Evolutionary conservation across 768 basidiomycete genomes (phyloP), one percentile per base, ranked within the genome.

Genomic region (Rickenella mellea): DNA sequence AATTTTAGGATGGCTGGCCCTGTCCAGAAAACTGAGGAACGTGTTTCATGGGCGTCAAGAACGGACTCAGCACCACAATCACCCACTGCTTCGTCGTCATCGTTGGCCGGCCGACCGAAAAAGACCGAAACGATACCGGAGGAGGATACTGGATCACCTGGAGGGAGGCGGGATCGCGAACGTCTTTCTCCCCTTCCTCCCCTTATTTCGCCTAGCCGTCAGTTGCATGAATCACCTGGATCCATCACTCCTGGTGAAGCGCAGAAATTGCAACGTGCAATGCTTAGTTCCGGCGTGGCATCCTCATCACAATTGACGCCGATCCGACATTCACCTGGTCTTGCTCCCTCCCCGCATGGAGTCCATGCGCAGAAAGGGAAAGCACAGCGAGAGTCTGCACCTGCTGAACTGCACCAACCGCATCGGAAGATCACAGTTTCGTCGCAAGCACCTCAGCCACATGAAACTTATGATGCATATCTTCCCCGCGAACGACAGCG

Each of bases 1-100:
- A 22, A 9, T 1, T 21, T 28, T 52, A 86, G 86, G 54, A 90
- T 91, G 88, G 60, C 68, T 7, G 75, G 84, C 5, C 73, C 77
- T 7, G 70, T 90, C 27, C 62, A 66, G 8, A 68, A 60, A 25
- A 69, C 70, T 4, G 71, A 76, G 41, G 63, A 66, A 11, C 60
- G 56, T 10, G 63, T 84, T 4, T 62, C 73, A 7, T 86, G 83
- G 83, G 73, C 78, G 5, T 62, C 71, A 3, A 59, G 71, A 26
- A 53, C 59, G 5, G 66, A 62, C 28, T 59, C 64, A 2, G 56
- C 63, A 3, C 27, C 39, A 12, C 33, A 55, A 2, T 58, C 57
- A 1, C 58, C 64, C 11, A 56, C 59, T 11, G 57, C 59, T 2
- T 59, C 58, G 12, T 51, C 49, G 11, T 53, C 61, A 1, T 45